phyloP scores from a whole-genome alignment of 2,329 filamentous ascomycete species.

The Dactylellina drechsleri region DNA sequence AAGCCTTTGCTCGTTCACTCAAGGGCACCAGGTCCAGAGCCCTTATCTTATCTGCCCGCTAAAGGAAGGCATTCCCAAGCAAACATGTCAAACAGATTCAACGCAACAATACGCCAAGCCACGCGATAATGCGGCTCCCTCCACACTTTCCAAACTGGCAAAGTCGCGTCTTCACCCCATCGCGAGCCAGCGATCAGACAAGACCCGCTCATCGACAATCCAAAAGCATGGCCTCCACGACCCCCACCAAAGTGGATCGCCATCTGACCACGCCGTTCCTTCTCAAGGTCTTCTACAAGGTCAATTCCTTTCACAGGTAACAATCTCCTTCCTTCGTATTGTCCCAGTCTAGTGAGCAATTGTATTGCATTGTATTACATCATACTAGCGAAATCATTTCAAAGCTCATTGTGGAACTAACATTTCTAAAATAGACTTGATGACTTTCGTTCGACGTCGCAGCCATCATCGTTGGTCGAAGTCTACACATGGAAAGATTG shows the following conservation, averaged over 20 bases:
- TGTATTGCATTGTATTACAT: too few relatives aligned
- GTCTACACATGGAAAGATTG: constrained; percentile 89
- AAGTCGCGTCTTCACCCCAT: constrained; percentile 1
- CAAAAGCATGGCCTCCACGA: constrained; percentile 39
- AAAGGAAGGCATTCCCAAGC: neutral
- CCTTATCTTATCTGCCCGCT: constrained; percentile 50
- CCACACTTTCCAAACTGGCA: neutral
- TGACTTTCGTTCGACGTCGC: constrained; percentile 71
- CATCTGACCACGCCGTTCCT: constrained; percentile 81
- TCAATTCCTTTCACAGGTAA: constrained; percentile 76
- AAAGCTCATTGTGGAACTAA: constrained; percentile 4
- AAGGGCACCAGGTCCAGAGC: constrained; percentile 37
- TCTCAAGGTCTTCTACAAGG: constrained; percentile 84
- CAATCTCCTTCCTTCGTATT: neutral
- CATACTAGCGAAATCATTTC: too few relatives aligned
- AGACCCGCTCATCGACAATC: constrained; percentile 3
- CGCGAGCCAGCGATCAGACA: constrained; percentile 12
- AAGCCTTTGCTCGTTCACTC: constrained; percentile 18
- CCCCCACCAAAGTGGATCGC: constrained; percentile 69
- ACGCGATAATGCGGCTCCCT: neutral
- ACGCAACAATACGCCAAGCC: neutral
- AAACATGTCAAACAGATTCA: constrained; percentile 16
- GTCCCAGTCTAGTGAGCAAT: too few relatives aligned
- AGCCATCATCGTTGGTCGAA: constrained; percentile 74
- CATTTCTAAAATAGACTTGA: constrained; percentile 67